Evolutionary conservation across 257 asterid genomes (phyloP).

Genomic region (Solanum etuberosum): DNA sequence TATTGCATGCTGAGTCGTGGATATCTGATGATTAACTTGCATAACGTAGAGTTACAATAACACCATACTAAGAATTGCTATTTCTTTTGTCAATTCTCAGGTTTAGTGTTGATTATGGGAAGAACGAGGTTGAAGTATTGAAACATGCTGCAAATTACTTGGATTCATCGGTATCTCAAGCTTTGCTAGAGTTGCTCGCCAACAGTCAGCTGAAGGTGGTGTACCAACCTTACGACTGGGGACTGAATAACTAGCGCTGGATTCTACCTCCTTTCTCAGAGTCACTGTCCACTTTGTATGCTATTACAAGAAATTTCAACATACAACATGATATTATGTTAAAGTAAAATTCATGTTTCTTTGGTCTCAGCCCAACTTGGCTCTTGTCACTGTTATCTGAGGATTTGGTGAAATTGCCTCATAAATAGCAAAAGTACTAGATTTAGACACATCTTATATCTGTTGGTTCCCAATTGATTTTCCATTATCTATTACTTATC

Average conservation of each 20-base stretch:
- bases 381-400: neutral
- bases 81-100: conserved; percentile 17
- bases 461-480: neutral
- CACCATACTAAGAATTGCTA: neutral
- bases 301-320: neutral
- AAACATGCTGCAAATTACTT: conserved; percentile 77
- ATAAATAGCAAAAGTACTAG: neutral
- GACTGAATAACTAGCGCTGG: conserved; percentile 43
- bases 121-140: conserved; percentile 68
- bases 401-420: neutral
- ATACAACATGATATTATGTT: neutral
- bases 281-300: neutral
- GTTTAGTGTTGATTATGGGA: conserved; percentile 74
- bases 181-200: conserved; percentile 59
- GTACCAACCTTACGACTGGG: conserved; percentile 66
- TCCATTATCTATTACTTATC: neutral
- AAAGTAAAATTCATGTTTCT: neutral
- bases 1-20: too few species aligned
- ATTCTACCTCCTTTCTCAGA: neutral
- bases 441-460: neutral
- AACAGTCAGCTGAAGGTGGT: conserved; percentile 49
- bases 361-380: neutral
- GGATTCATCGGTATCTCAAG: conserved; percentile 38
- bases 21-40: neutral
- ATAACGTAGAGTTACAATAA: neutral